Percentiles rank a stretch among this genome's conserved stretches.
Conservation (phyloP, 2,329 filamentous ascomycete species). For the Xylaria sp. region DNA sequence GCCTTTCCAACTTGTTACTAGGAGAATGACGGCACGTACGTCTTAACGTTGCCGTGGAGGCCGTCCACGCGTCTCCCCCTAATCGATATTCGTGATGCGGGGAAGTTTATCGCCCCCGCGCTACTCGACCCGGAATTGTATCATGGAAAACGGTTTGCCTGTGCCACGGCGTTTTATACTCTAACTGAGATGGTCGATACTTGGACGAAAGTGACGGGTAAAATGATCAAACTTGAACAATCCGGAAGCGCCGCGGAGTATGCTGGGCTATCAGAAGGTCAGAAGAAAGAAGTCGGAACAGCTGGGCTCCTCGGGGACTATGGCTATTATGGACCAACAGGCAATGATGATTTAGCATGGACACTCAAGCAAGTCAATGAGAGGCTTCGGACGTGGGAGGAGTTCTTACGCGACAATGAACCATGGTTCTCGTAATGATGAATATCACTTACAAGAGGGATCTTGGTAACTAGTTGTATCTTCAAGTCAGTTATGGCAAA, state of each 20-base stretch:
- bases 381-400: not conserved
- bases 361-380: conserved; percentile 3
- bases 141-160: not conserved
- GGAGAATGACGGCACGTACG: not conserved
- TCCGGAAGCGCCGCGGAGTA: not conserved
- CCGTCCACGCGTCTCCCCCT: not conserved
- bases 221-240: not conserved
- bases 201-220: conserved; percentile 2
- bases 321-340: conserved; percentile 6
- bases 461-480: not conserved
- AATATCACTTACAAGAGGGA: not conserved
- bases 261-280: not conserved
- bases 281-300: not conserved
- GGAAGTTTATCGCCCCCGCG: not conserved
- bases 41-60: not conserved
- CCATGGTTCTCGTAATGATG: not conserved
- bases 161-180: conserved; percentile 1
- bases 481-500: not conserved
- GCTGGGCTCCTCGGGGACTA: not conserved
- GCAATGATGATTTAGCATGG: conserved; percentile 1
- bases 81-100: not conserved
- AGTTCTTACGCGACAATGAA: conserved; percentile 2
- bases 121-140: not conserved
- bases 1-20: not conserved
- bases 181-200: not conserved